Evolutionary conservation across 139 green algal genomes (phyloP).

Genomic region (Nannochloris sp.): DNA sequence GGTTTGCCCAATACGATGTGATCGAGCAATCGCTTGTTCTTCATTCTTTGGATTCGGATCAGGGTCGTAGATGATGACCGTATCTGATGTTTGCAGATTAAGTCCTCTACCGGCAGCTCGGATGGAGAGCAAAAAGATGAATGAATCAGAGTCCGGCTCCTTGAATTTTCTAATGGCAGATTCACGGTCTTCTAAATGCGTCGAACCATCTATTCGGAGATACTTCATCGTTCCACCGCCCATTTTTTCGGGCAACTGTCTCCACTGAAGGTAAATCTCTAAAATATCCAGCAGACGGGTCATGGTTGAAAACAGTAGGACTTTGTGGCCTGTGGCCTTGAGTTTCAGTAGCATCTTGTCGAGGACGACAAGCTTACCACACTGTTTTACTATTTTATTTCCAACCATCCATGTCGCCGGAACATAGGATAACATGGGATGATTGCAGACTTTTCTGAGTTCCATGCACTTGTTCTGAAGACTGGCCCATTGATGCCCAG

Average conservation of each 20-base stretch:
- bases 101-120: slow-evolving; percentile 83
- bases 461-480: slow-evolving; percentile 95
- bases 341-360: slow-evolving; percentile 90
- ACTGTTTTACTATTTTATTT: slow-evolving; percentile 55
- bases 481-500: slow-evolving; percentile 43
- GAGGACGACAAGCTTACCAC: slow-evolving; percentile 85
- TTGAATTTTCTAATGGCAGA: slow-evolving; percentile 90
- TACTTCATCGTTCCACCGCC: slow-evolving; percentile 39
- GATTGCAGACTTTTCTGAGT: slow-evolving; percentile 96
- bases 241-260: slow-evolving; percentile 10
- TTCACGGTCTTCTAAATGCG: slow-evolving; percentile 65
- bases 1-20: slow-evolving; percentile 92
- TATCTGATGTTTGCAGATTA: slow-evolving; percentile 94
- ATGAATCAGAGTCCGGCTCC: slow-evolving; percentile 54
- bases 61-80: slow-evolving; percentile 96
- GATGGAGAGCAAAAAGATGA: slow-evolving; percentile 80
- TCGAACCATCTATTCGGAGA: slow-evolving; percentile 81
- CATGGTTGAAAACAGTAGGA: slow-evolving; percentile 84
- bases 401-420: slow-evolving; percentile 30
- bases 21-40: slow-evolving; percentile 93
- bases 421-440: slow-evolving; percentile 83
- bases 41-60: slow-evolving; percentile 99
- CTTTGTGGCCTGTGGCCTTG: slow-evolving; percentile 43
- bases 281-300: slow-evolving; percentile 72
- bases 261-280: slow-evolving; percentile 52